Conservation (phyloP, 345 rosid genomes). For the Limnanthes douglasii region DNA sequence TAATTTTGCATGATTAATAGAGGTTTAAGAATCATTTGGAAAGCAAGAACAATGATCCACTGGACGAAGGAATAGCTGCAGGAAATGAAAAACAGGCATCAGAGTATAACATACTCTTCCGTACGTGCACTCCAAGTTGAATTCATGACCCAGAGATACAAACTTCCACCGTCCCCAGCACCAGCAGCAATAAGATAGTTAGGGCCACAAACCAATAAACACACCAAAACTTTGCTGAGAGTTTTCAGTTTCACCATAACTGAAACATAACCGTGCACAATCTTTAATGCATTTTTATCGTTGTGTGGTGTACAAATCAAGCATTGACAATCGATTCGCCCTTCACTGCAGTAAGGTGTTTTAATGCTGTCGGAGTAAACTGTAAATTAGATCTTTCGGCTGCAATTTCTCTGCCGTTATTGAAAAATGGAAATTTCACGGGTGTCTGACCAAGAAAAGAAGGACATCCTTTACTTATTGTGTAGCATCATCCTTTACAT, state of each 20-base stretch:
- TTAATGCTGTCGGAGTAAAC: conserved; percentile 52
- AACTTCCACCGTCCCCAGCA: conserved; percentile 56
- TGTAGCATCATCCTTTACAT: too few species aligned
- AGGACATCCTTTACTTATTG: conserved; percentile 2
- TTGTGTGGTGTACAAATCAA: conserved; percentile 44
- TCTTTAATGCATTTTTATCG: conserved; percentile 41
- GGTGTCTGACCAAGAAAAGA: conserved; percentile 45
- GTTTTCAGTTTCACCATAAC: conserved; percentile 43
- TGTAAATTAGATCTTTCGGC: conserved; percentile 54
- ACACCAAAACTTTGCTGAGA: conserved; percentile 28
- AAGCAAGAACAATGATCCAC: too few species aligned
- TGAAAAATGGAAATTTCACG: conserved; percentile 26
- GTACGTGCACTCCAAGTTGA: conserved; percentile 77
- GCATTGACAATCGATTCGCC: conserved; percentile 52
- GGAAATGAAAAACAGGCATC: too few species aligned
- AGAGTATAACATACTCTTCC: too few species aligned
- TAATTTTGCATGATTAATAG: too few species aligned
- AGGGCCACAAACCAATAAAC: conserved; percentile 52
- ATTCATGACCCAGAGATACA: conserved; percentile 73
- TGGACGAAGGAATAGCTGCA: too few species aligned
- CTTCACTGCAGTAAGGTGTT: conserved; percentile 83
- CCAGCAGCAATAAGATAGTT: conserved; percentile 41
- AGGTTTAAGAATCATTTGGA: too few species aligned
- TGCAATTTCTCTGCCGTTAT: conserved; percentile 23
- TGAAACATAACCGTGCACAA: conserved; percentile 67